Percentiles rank a stretch among this genome's conserved stretches.
Evolutionary conservation across 2,329 filamentous ascomycete species (phyloP).

Genomic region (Cladosporium sphaerospermum): DNA sequence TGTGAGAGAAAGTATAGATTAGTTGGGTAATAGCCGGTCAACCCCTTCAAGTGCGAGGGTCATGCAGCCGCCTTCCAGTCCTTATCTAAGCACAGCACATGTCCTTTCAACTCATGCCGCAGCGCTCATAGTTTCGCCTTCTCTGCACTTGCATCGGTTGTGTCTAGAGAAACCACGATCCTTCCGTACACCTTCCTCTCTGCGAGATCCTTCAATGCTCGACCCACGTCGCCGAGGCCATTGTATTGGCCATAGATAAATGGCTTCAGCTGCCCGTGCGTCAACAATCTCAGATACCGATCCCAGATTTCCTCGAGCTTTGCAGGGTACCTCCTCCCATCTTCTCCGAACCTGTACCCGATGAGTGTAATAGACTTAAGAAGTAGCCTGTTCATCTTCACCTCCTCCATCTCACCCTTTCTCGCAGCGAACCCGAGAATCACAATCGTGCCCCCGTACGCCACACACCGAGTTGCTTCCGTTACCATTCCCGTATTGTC

Average conservation of each 20-base stretch:
- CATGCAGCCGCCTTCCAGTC: neutral
- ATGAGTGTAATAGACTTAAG: constrained; percentile 49
- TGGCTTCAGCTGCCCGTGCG: constrained; percentile 44
- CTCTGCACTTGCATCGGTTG: constrained; percentile 17
- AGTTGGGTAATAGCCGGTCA: neutral
- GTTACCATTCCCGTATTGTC: constrained; percentile 54
- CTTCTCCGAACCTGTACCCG: constrained; percentile 55
- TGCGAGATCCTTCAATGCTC: constrained; percentile 47
- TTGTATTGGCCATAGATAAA: constrained; percentile 46
- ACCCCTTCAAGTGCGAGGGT: neutral
- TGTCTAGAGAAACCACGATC: constrained; percentile 44
- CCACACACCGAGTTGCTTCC: constrained; percentile 49
- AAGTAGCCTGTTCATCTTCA: constrained; percentile 50
- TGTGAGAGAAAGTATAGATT: neutral
- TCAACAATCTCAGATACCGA: constrained; percentile 45
- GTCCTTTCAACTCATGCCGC: neutral
- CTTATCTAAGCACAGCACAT: neutral
- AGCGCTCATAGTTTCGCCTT: constrained; percentile 20
- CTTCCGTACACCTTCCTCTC: constrained; percentile 50
- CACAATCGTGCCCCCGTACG: constrained; percentile 49
- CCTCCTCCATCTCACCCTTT: constrained; percentile 47
- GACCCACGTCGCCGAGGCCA: constrained; percentile 45
- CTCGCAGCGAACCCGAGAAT: constrained; percentile 54
- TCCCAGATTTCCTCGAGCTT: constrained; percentile 47
- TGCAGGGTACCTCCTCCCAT: constrained; percentile 43